phyloP scores from a whole-genome alignment of 345 rosid genomes.

The Corchorus capsularis region DNA sequence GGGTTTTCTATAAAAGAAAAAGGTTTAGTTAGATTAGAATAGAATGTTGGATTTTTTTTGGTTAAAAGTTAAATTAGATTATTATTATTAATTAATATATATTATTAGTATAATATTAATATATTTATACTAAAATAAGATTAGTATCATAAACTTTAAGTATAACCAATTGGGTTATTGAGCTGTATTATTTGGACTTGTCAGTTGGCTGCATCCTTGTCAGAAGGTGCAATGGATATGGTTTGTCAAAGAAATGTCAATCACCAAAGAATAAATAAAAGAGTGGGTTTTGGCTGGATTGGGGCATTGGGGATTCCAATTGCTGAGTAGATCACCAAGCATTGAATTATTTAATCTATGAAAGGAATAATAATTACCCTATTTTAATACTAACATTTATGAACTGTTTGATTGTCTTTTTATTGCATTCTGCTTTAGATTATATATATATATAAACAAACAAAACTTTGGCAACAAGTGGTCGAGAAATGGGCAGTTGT shows the following conservation, averaged over 20 bases:
- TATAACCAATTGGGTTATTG: background rate
- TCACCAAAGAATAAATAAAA: background rate
- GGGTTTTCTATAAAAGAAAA: background rate
- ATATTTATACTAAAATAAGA: too few species aligned
- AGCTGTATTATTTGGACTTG: background rate
- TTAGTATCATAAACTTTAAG: too few species aligned
- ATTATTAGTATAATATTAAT: too few species aligned
- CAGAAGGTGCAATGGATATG: background rate
- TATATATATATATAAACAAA: background rate
- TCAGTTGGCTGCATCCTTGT: background rate
- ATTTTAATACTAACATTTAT: too few species aligned
- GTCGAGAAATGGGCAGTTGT: background rate
- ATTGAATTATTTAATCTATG: background rate
- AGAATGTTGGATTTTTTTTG: background rate
- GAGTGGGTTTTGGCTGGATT: background rate
- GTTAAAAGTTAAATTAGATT: too few species aligned
- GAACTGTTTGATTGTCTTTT: too few species aligned
- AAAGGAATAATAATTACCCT: background rate
- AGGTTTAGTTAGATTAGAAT: constrained; percentile 12
- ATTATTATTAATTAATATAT: too few species aligned
- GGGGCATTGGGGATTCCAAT: background rate
- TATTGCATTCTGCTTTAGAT: background rate
- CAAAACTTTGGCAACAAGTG: background rate
- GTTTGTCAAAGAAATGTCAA: background rate
- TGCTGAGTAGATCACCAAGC: background rate